Conservation (phyloP, 2,329 filamentous ascomycete species). For the Monilinia fructicola region DNA sequence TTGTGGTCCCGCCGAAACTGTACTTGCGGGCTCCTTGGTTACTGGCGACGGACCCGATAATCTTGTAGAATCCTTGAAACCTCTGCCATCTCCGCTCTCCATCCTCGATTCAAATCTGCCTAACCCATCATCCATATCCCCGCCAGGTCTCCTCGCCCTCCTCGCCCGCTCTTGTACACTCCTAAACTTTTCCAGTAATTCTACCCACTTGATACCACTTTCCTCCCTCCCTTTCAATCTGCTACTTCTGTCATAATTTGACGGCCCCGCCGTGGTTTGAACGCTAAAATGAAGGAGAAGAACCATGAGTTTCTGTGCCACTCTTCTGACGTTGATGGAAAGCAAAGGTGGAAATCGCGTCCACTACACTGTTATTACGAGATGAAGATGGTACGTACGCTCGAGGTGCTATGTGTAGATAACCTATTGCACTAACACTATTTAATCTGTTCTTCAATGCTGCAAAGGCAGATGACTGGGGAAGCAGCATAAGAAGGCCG, state of each 20-base stretch:
- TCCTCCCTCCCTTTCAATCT: constrained; percentile 78
- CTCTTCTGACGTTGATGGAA: constrained; percentile 39
- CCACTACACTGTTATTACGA: constrained; percentile 41
- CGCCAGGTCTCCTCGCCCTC: constrained; percentile 60
- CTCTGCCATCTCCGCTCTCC: constrained; percentile 41
- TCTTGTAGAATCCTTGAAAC: constrained; percentile 42
- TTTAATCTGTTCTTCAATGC: constrained; percentile 95
- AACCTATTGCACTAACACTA: constrained; percentile 94
- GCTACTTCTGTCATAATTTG: constrained; percentile 70
- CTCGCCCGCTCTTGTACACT: constrained; percentile 84
- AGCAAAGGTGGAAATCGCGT: constrained; percentile 39
- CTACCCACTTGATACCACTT: constrained; percentile 82
- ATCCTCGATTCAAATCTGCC: constrained; percentile 48
- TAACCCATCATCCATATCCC: constrained; percentile 50
- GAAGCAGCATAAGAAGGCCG: constrained; percentile 94
- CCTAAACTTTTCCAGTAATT: constrained; percentile 92
- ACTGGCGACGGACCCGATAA: constrained; percentile 45
- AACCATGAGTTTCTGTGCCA: constrained; percentile 39
- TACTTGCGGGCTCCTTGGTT: constrained; percentile 47
- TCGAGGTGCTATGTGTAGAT: constrained; percentile 79
- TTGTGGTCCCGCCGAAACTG: constrained; percentile 44
- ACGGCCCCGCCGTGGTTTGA: constrained; percentile 49
- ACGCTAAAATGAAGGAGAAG: constrained; percentile 43
- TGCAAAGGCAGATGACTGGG: constrained; percentile 94
- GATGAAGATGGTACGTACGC: constrained; percentile 59